These are phyloP conservation scores for Sanghuangporus baumii DNA, from an alignment of 1,284 basidiomycete genomes.

Conservation along the genomic window DNA sequence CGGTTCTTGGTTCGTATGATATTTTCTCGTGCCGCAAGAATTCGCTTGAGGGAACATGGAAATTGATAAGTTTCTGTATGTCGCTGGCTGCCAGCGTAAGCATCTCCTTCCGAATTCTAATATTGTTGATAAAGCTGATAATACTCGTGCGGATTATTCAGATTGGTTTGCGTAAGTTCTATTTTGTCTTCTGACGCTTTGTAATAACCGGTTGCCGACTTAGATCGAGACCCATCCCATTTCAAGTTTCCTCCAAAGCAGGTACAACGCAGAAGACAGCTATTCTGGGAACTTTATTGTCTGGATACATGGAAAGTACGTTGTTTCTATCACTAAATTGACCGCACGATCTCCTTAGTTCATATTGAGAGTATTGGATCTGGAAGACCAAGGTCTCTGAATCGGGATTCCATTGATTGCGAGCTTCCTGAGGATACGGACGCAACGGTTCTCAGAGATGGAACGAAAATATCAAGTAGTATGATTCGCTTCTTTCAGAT, in stretches of 20 bases:
- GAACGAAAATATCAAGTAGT: slow-evolving; percentile 7
- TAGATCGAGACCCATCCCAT: slow-evolving; percentile 15
- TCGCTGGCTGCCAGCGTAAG: slow-evolving; percentile 25
- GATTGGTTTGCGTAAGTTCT: slow-evolving; percentile 14
- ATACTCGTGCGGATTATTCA: neutral
- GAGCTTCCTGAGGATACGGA: slow-evolving; percentile 12
- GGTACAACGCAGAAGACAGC: slow-evolving; percentile 2
- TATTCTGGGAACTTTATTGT: slow-evolving; percentile 13
- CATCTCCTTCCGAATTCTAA: neutral
- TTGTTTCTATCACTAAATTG: neutral
- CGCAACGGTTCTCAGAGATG: slow-evolving; percentile 5
- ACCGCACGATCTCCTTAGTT: neutral
- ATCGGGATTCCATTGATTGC: slow-evolving; percentile 7
- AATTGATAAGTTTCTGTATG: slow-evolving; percentile 22
- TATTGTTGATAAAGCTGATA: too few relatives aligned
- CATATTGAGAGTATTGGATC: slow-evolving; percentile 4
- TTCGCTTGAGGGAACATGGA: slow-evolving; percentile 21
- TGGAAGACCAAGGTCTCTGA: slow-evolving; percentile 12
- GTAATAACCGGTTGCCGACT: neutral
- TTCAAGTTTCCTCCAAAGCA: slow-evolving; percentile 7
- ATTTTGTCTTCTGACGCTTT: neutral
- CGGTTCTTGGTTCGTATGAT: slow-evolving; percentile 11
- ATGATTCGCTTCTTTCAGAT: neutral
- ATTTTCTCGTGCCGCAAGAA: neutral
- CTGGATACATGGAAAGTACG: slow-evolving; percentile 10